Base-by-base conservation (phyloP, 768 basidiomycete species). In the Nidularia pulvinata region DNA sequence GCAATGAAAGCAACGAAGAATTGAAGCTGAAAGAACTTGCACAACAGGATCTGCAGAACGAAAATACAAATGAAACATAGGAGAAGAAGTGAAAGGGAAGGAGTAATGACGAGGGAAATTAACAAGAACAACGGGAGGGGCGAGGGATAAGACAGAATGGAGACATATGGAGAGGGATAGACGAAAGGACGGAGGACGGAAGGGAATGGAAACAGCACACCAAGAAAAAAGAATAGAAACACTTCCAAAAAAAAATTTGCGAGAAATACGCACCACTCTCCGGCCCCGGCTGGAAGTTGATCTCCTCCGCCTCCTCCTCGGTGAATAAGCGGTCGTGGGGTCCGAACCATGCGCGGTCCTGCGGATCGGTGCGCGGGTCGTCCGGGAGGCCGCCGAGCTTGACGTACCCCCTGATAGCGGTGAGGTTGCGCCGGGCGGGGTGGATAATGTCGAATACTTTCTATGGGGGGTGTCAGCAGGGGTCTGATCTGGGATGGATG, bases 311-410 rank as follows among this genome's bases (percentile, higher is more conserved):
- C 72, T 98, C 96, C 64, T 97, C 96, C 46, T 86, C 81, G 0
- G 89, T 86, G 73, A 99, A 99, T 43, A 98, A 73, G 9, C 96
- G 79, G 62, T 99, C 96, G 65, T 99, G 96, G 0, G 96, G 96
- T 0, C 96, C 96, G 64, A 95, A 98, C 96, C 96, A 98, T 6
- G 88, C 79, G n/a, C 95, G 83, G 65, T 98, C 96, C 69, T 99
- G 96, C 11, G 96, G 96, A 65, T 99, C 96, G 33, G 93, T 95
- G 37, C 89, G 86, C 1, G 96, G 96, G 64, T 98, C 93, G 67
- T 99, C 95, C 0, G 95, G 93, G 22, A 95, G 82, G 3, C 96
- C 95, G n/a, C 96, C 96, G n/a, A 99, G 75, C 32, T 95, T 88
- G 25, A 84, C 83, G 69, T 95, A 99, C 1, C 93, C 95, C 19